phyloP scores from a whole-genome alignment of 78 protist species.

The Dictyostelium capitatum region DNA sequence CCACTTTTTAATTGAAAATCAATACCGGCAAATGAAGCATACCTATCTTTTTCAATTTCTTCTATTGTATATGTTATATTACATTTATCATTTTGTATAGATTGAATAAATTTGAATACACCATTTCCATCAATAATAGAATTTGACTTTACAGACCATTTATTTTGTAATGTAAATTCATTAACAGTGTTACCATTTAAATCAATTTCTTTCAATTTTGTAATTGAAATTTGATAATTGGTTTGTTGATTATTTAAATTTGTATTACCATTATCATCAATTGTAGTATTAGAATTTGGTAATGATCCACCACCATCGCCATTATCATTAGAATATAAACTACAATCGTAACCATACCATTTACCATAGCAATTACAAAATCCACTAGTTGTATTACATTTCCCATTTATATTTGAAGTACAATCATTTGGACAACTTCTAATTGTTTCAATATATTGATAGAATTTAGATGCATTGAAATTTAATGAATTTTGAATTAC shows the following conservation, averaged over 20 bases:
- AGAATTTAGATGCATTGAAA: neutral
- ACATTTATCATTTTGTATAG: too few species aligned
- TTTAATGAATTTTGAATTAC: neutral
- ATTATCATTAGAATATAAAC: neutral
- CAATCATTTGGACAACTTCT: conserved; percentile 18
- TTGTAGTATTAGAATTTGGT: neutral
- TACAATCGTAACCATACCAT: conserved; percentile 7
- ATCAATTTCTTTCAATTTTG: neutral
- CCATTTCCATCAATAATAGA: too few species aligned
- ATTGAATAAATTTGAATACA: too few species aligned
- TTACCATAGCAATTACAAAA: neutral
- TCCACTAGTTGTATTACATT: conserved; percentile 7
- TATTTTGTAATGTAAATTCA: too few species aligned
- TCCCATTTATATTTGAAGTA: neutral
- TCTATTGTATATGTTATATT: too few species aligned
- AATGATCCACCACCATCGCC: neutral
- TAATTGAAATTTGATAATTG: neutral
- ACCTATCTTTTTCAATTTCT: too few species aligned
- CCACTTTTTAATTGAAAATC: too few species aligned
- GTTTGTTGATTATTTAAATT: neutral
- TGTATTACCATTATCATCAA: neutral
- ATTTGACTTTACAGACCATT: too few species aligned
- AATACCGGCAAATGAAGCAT: too few species aligned
- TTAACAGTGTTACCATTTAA: neutral
- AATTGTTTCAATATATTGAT: neutral